phyloP scores from a whole-genome alignment of 495 filamentous ascomycete genomes.

The Cladorrhinum samala region DNA sequence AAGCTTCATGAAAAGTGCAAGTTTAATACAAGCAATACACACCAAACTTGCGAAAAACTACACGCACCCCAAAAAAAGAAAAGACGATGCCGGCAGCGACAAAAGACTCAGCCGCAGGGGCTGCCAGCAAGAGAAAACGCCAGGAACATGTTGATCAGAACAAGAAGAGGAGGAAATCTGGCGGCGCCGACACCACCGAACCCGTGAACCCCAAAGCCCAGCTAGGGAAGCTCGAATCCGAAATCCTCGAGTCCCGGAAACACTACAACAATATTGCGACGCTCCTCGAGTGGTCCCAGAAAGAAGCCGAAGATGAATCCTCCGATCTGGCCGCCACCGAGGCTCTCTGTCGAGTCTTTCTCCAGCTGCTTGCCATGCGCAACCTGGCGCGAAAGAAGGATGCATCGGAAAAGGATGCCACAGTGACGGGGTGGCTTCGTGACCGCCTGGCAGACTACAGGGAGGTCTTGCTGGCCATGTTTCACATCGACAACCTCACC shows the following conservation, averaged over 20 bases:
- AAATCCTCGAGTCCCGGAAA: slow-evolving; percentile 75
- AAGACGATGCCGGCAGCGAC: slow-evolving; percentile 22
- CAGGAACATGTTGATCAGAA: slow-evolving; percentile 36
- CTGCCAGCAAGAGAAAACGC: slow-evolving; percentile 42
- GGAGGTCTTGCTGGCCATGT: slow-evolving; percentile 45
- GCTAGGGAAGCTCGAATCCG: slow-evolving; percentile 64
- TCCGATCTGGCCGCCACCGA: slow-evolving; percentile 57
- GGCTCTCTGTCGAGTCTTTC: slow-evolving; percentile 84
- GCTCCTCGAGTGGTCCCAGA: slow-evolving; percentile 55
- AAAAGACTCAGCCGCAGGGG: slow-evolving; percentile 17
- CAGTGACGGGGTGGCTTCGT: slow-evolving; percentile 73
- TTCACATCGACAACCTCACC: slow-evolving; percentile 47
- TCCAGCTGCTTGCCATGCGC: slow-evolving; percentile 71
- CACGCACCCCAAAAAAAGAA: no score
- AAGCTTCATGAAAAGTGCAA: no score
- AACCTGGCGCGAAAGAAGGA: slow-evolving; percentile 56
- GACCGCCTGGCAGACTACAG: slow-evolving; percentile 67
- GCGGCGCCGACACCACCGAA: slow-evolving; percentile 35
- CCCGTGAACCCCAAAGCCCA: slow-evolving; percentile 36
- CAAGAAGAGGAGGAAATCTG: slow-evolving; percentile 45
- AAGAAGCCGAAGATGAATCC: slow-evolving; percentile 28
- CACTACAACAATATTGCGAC: slow-evolving; percentile 89
- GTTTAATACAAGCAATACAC: no score
- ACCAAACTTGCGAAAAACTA: neutral
- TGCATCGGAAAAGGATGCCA: slow-evolving; percentile 62